phyloP scores from a whole-genome alignment of 257 asterid species.

The Dorcoceras hygrometricum region DNA sequence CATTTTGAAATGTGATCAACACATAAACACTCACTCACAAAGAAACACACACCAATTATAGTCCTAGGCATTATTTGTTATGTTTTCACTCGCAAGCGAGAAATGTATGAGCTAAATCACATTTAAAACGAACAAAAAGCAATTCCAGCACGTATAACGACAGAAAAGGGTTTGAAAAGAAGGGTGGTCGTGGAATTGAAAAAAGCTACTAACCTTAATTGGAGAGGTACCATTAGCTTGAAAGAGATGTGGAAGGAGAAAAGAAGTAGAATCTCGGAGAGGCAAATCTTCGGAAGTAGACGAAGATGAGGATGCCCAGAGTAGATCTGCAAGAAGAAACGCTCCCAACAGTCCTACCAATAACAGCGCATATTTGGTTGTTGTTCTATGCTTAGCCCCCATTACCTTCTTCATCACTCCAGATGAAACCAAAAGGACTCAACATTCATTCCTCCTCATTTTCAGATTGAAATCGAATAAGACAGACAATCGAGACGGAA shows the following conservation, averaged over 20 bases:
- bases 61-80: too few species aligned
- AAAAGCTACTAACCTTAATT: conserved; percentile 32
- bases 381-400: conserved; percentile 41
- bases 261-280: conserved; percentile 24
- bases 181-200: too few species aligned
- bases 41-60: too few species aligned
- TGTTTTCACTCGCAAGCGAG: too few species aligned
- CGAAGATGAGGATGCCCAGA: conserved; percentile 63
- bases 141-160: conserved; percentile 13
- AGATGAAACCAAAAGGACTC: conserved; percentile 14
- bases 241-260: conserved; percentile 30
- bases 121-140: too few species aligned
- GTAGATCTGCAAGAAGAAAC: conserved; percentile 64
- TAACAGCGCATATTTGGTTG: conserved; percentile 44
- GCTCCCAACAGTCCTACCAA: conserved; percentile 56
- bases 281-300: conserved; percentile 37
- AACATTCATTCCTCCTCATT: conserved; percentile 17
- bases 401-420: conserved; percentile 41
- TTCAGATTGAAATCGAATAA: too few species aligned
- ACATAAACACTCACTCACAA: not conserved
- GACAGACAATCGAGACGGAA: too few species aligned
- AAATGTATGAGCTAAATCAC: too few species aligned
- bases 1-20: not conserved
- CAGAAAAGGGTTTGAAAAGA: conserved; percentile 3
- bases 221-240: conserved; percentile 18